phyloP scores from a whole-genome alignment of 139 green algal species.

The Chlamydomonas sphaeroides region DNA sequence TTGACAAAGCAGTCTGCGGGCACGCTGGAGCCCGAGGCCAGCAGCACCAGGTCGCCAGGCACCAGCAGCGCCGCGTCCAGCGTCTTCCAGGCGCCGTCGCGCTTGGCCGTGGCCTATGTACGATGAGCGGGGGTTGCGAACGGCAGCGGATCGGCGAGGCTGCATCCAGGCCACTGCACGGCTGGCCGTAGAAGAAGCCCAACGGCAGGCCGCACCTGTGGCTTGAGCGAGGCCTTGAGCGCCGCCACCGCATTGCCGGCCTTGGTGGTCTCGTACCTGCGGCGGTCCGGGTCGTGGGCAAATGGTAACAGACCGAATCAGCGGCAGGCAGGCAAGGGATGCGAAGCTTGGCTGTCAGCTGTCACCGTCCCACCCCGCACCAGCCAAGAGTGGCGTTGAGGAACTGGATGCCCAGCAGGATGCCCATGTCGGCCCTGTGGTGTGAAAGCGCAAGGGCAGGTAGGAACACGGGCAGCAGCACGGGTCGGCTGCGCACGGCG shows the following conservation, averaged over 20 bases:
- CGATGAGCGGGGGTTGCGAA: no score
- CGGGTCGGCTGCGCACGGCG: no score
- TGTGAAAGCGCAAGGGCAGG: no score
- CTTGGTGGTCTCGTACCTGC: conserved; percentile 63
- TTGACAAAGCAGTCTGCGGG: conserved; percentile 82
- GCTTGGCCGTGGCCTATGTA: conserved; percentile 80
- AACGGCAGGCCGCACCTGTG: conserved; percentile 44
- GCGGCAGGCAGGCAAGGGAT: no score
- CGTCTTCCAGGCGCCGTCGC: conserved; percentile 72
- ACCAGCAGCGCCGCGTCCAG: conserved; percentile 79
- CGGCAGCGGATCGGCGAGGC: no score
- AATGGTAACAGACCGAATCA: no score
- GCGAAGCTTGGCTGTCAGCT: no score
- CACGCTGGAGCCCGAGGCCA: conserved; percentile 73
- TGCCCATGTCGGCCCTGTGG: conserved; percentile 73
- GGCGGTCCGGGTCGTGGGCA: no score
- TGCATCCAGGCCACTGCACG: no score
- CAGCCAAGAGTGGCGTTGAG: conserved; percentile 84
- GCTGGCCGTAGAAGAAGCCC: no score
- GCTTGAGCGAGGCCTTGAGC: conserved; percentile 87
- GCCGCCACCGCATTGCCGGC: conserved; percentile 84
- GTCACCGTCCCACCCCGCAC: conserved; percentile 38
- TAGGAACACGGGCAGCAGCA: no score
- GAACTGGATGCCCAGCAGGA: conserved; percentile 87
- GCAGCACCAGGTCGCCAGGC: conserved; percentile 81